Evolutionary conservation across 2,329 filamentous ascomycete species (phyloP).

Genomic region (Trichoderma atroviride): DNA sequence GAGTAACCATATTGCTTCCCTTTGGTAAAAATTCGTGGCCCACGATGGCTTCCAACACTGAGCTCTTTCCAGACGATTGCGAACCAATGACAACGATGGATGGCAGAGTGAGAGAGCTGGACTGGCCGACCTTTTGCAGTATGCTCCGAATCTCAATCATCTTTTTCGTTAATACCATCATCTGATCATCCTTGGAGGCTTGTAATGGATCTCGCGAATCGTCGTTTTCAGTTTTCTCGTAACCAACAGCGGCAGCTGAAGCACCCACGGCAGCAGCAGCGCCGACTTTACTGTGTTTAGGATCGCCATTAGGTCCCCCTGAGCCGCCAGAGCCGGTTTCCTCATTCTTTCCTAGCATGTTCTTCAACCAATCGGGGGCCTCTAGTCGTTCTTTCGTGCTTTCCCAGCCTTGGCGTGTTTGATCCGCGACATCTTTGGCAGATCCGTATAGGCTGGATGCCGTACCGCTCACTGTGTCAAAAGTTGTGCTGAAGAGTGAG

Average conservation of each 20-base stretch:
- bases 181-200: constrained; percentile 87
- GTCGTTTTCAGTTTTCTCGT: constrained; percentile 69
- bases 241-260: constrained; percentile 76
- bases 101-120: constrained; percentile 81
- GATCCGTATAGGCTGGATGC: constrained; percentile 72
- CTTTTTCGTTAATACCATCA: constrained; percentile 99
- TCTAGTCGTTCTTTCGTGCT: constrained; percentile 78
- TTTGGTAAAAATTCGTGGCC: constrained; percentile 98
- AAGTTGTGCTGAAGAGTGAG: constrained; percentile 74
- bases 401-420: constrained; percentile 79
- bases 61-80: constrained; percentile 97
- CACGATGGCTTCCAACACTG: constrained; percentile 93
- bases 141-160: constrained; percentile 99
- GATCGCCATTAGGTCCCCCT: constrained; percentile 55
- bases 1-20: constrained; percentile 97
- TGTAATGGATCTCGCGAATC: constrained; percentile 64
- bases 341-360: constrained; percentile 66
- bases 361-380: constrained; percentile 75
- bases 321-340: constrained; percentile 56
- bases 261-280: constrained; percentile 69
- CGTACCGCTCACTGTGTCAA: constrained; percentile 68
- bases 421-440: constrained; percentile 73
- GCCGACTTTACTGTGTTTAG: constrained; percentile 62
- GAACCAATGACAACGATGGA: constrained; percentile 99
- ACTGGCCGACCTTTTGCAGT: constrained; percentile 88